Base-by-base conservation (phyloP, 495 filamentous ascomycete genomes). In the Hypoxylon perforatum region DNA sequence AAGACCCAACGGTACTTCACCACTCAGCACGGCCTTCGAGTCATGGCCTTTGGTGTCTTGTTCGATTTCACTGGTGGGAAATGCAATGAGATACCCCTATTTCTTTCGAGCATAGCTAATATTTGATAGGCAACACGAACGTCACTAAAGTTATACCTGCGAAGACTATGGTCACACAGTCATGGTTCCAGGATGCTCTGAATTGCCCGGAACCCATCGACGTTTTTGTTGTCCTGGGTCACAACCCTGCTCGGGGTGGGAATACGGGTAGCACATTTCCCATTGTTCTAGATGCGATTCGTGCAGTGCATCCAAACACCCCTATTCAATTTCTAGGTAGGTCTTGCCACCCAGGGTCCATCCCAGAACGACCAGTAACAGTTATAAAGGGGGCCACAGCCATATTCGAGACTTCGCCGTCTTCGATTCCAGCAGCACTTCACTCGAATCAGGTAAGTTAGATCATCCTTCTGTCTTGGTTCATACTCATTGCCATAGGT, bases 1-100 rank as follows among this genome's bases (percentile, higher is more conserved):
- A 85, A 83, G 35, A 82, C 91, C 8, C 91, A 82, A 73, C 86
- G 86, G 71, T 92, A 92, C 71, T 92, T 94, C 68, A 89, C 81
- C 15, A 94, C 92, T 3, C 82, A 88, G 66, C 86, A 91, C 19
- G 88, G 88, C 12, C 87, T 92, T 59, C 85, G 89, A 12, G 86
- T 95, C 66, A 82, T 89, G 67, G 88, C 92, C 1, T 92, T 95
- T 74, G 92, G 92, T 35, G 92, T 95, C 58, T 79, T 95, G 14
- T 95, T 91, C 67, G 86, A 95, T 75, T 95, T 95, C 66, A 89
- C 80, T 8, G 87, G 85, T 51, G 91, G 66, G 80, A 82, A 15
- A 88, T 87, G 56, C 91, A 88, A 61, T 90, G 88, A 2, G 69
- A 85, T 14, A 84, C 91, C 14, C 84, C 18, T 39, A 21, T 17